Conservation (phyloP, 495 filamentous ascomycete genomes). For the Penicillium longicatenatum region DNA sequence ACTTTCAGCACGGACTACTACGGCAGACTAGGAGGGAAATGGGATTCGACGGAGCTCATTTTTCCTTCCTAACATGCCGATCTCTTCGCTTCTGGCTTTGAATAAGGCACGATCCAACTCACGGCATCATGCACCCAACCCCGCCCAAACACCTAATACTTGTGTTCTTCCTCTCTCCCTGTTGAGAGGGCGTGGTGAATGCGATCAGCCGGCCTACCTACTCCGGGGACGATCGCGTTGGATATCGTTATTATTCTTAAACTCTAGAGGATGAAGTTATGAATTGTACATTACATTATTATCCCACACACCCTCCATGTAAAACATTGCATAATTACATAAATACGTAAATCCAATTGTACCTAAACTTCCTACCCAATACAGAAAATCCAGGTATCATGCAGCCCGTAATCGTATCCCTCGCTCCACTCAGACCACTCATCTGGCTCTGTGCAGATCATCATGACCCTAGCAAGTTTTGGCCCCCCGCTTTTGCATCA, state of each 20-base stretch:
- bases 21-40: neutral
- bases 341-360: neutral
- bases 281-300: conserved; percentile 31
- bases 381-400: neutral
- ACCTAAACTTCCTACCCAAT: neutral
- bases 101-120: conserved; percentile 19
- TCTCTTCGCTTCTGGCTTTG: conserved; percentile 17
- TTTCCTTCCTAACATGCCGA: neutral
- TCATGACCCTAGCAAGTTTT: neutral
- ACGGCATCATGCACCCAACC: conserved; percentile 2
- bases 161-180: conserved; percentile 10
- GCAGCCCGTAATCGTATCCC: neutral
- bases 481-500: neutral
- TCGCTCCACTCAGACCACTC: neutral
- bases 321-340: neutral
- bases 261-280: conserved; percentile 28
- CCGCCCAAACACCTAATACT: conserved; percentile 18
- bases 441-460: conserved; percentile 7
- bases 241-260: conserved; percentile 33
- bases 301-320: neutral
- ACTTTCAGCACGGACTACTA: conserved; percentile 7
- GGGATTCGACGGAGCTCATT: conserved; percentile 16
- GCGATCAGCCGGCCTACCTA: conserved; percentile 5
- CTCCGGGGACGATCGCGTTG: conserved; percentile 11
- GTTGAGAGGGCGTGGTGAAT: conserved; percentile 7